phyloP scores from a whole-genome alignment of 2,329 filamentous ascomycete genomes.

The Botrytis paeoniae region DNA sequence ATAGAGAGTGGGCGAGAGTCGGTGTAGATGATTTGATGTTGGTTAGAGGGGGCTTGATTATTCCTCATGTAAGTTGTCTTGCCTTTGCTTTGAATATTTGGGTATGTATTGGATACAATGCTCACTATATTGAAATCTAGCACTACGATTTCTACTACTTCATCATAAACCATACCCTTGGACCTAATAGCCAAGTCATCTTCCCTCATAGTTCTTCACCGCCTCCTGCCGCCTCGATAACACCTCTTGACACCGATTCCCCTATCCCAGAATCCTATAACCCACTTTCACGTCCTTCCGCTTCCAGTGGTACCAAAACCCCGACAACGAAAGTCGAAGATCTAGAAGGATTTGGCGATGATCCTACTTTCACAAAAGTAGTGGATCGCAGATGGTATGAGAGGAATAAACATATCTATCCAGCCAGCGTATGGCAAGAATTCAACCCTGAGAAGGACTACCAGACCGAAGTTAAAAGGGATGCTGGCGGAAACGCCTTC shows the following conservation, averaged over 20 bases:
- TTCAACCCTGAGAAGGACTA: constrained; percentile 92
- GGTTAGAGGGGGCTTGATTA: constrained; percentile 83
- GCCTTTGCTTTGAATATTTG: neutral
- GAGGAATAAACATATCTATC: constrained; percentile 96
- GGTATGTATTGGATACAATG: neutral
- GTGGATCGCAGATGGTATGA: constrained; percentile 97
- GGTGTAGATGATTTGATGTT: constrained; percentile 95
- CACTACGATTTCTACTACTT: constrained; percentile 99
- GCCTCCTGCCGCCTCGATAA: constrained; percentile 6
- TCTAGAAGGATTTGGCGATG: constrained; percentile 73
- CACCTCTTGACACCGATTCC: constrained; percentile 23
- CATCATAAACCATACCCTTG: constrained; percentile 79
- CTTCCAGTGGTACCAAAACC: constrained; percentile 38
- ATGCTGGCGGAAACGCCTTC: constrained; percentile 86
- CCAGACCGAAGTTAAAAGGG: constrained; percentile 70
- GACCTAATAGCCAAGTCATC: constrained; percentile 67
- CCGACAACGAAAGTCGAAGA: constrained; percentile 35
- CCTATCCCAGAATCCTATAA: constrained; percentile 37
- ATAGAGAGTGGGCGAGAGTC: constrained; percentile 86
- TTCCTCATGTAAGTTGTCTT: constrained; percentile 75
- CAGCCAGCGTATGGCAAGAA: constrained; percentile 91
- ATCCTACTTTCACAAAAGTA: constrained; percentile 83
- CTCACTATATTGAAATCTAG: constrained; percentile 47
- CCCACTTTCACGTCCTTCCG: constrained; percentile 40
- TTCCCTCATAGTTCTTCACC: constrained; percentile 68